Base-by-base conservation (phyloP, 2,329 filamentous ascomycete genomes). In the Byssothecium circinans region DNA sequence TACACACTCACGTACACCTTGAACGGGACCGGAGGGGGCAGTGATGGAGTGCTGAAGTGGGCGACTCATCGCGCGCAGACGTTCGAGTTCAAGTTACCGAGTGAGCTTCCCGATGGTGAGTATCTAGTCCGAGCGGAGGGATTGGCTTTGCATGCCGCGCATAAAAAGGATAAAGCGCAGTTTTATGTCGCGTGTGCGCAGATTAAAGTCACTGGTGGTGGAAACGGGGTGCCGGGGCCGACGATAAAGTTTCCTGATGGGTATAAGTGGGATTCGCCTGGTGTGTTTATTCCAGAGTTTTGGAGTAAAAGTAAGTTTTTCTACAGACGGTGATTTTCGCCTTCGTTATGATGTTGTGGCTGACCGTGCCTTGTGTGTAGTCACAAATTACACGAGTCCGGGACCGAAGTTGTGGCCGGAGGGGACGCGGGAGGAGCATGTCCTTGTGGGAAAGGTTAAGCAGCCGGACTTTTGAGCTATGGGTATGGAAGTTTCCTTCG, bases 171-270 rank as follows among this genome's bases (percentile, higher is more conserved):
- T 19, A 53, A 58, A 35, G 60, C 62, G 10, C 69, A 75, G 56
- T 75, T 76, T 54, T 76, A 76, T 54, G 65, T 74, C 40, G 62
- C 65, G 4, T 77, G 75, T 57, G 71, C 69, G 1, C 73, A 76
- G 59, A 57, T 77, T 47, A 68, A 69, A 42, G 66, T 75, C 38
- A 59, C 55, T 12, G 65, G 69, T 4, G 42, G 30, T 19, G 68
- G 69, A 4, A 55, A 49, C 12, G 67, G 60, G 39, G 55, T 39
- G 15, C 67, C 62, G 4, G 51, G 53, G 11, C 67, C 68, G 3
- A 56, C 65, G 23, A 66, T 68, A n/a, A 64, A 62, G 54, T 70
- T 75, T 50, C 73, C 73, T 11, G 73, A 60, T 10, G 71, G 38
- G 54, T 74, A 58, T 72, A 51, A 50, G 42, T 57, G 53, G 50